Base-by-base conservation (phyloP, 331 rosid species). In the Telfairia occidentalis region DNA sequence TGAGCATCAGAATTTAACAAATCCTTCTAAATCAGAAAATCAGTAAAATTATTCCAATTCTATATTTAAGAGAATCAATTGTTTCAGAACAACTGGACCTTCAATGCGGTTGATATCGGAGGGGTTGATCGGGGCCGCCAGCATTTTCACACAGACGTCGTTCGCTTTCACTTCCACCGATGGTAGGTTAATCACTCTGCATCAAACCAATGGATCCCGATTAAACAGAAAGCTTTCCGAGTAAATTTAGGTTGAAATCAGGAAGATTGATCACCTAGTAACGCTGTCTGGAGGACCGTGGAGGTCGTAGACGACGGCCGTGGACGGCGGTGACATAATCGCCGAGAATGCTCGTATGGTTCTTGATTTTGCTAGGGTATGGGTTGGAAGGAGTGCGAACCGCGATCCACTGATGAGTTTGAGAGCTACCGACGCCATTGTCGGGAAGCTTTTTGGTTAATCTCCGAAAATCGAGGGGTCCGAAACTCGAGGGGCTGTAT, bases 41-140 rank as follows among this genome's bases (percentile, higher is more conserved):
- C 32, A 23, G 43, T 19, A 18, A 9, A 35, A 5, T 10, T 13
- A 12, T 21, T 66, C 46, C 52, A 19, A 66, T 2, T 66, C 21
- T 7, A 28, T 2, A 15, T 59, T 4, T 4, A 59, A 19, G 29
- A 57, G 3, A 57, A 24, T 57, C n/a, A 26, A 57, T 55, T 24
- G 34, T 34, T 24, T 55, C 34, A 7, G 1, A 24, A 0, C 57
- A 71, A 24, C n/a, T 2, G 7, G 35, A 86, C 94, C 98, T 85
- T 94, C 92, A 5, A 93, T 91, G 18, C 96, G 85, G 12, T 94
- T 94, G 42, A 94, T 87, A 76, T 94, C 96, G 6, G 96, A 89
- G 38, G 98, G 98, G 58, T 91, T 94, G 49, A 94, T 91, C 1
- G 97, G 98, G 76, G 98, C 88, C 2, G 95, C 97, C 1, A 94